Evolutionary conservation across 1,284 basidiomycete genomes (phyloP).

Genomic region (Sutorius eximius): DNA sequence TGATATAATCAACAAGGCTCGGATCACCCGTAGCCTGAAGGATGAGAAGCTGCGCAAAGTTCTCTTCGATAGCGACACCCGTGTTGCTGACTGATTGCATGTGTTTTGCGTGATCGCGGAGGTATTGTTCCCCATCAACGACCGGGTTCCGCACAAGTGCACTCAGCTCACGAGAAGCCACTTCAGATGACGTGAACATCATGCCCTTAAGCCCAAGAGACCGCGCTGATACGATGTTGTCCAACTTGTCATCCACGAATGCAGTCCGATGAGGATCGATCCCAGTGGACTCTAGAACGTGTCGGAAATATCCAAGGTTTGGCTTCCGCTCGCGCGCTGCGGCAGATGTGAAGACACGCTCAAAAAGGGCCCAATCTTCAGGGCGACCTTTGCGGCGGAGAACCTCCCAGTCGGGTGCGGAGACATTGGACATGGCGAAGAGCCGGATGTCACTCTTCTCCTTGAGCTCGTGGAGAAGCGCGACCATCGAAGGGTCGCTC

Average conservation of each 20-base stretch:
- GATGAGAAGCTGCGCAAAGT: conserved; percentile 25
- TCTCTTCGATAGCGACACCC: conserved; percentile 21
- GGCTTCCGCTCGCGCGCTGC: conserved; percentile 23
- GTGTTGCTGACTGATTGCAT: conserved; percentile 23
- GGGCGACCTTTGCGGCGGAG: conserved; percentile 12
- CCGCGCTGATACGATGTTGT: conserved; percentile 22
- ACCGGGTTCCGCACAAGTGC: conserved; percentile 23
- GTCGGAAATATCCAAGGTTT: conserved; percentile 23
- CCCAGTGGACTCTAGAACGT: conserved; percentile 20
- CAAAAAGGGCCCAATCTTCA: conserved; percentile 27
- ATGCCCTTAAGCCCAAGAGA: conserved; percentile 27
- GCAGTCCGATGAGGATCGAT: conserved; percentile 23
- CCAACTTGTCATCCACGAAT: conserved; percentile 25
- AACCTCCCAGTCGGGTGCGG: conserved; percentile 24
- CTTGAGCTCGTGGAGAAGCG: conserved; percentile 19
- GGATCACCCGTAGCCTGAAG: conserved; percentile 19
- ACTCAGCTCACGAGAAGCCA: conserved; percentile 16
- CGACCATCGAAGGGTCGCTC: conserved; percentile 13
- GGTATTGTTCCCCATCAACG: conserved; percentile 16
- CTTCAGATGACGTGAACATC: conserved; percentile 20
- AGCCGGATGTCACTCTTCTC: conserved; percentile 4
- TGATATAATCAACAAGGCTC: conserved; percentile 22
- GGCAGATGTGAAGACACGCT: conserved; percentile 24
- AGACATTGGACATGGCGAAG: conserved; percentile 28
- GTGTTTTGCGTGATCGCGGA: conserved; percentile 15